phyloP scores from a whole-genome alignment of 177 flowering plant species.

The Tripterygium wilfordii region DNA sequence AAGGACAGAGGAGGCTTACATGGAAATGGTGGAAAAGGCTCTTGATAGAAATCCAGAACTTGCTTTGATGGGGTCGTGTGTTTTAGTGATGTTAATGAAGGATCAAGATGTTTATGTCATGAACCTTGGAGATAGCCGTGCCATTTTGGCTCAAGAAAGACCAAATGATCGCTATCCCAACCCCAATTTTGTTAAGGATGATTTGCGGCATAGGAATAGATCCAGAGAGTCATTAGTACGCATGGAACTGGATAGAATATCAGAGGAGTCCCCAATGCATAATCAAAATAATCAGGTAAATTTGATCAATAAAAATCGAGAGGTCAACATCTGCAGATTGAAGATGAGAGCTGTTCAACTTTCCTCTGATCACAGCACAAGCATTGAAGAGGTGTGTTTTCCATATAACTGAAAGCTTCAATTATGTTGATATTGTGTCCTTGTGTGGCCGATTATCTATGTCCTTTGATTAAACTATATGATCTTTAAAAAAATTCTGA shows the following conservation, averaged over 20 bases:
- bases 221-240: slow-evolving; percentile 55
- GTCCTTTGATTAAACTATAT: no score
- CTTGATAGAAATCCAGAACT: slow-evolving; percentile 63
- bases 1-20: slow-evolving; percentile 56
- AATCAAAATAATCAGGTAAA: slow-evolving; percentile 31
- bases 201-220: slow-evolving; percentile 34
- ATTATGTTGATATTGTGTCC: not conserved
- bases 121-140: slow-evolving; percentile 79
- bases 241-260: slow-evolving; percentile 55
- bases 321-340: slow-evolving; percentile 38
- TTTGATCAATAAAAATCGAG: slow-evolving; percentile 38
- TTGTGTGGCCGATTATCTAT: not conserved
- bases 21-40: slow-evolving; percentile 58
- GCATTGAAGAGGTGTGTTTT: slow-evolving; percentile 47
- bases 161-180: slow-evolving; percentile 37
- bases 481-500: no score
- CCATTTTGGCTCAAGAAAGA: slow-evolving; percentile 53
- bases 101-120: slow-evolving; percentile 75
- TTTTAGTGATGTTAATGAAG: slow-evolving; percentile 71
- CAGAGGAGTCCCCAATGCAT: slow-evolving; percentile 60
- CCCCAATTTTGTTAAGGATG: slow-evolving; percentile 34
- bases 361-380: slow-evolving; percentile 64
- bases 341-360: slow-evolving; percentile 65
- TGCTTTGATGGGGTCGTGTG: slow-evolving; percentile 76
- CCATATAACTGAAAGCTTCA: not conserved